A percentile compares a stretch with the other conserved stretches of the same genome.
These are phyloP conservation scores for Cytospora mali DNA, from an alignment of 2,329 filamentous ascomycete genomes.

Conservation along the genomic window DNA sequence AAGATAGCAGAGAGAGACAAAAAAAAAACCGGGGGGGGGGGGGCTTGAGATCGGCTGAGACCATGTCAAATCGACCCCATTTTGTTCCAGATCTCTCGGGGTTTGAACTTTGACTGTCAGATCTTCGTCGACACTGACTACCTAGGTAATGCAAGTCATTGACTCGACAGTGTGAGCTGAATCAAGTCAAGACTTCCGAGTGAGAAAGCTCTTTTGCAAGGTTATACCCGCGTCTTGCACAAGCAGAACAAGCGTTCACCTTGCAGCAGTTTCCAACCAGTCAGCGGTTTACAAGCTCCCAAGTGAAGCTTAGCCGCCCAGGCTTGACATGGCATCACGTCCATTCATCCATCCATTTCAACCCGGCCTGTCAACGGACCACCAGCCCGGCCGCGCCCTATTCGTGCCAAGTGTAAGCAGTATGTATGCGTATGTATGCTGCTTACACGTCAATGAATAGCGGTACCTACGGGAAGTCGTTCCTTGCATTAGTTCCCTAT, in stretches of 20 bases:
- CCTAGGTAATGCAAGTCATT: too few relatives aligned
- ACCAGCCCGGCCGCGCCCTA: background rate
- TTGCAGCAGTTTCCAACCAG: slow-evolving; percentile 5
- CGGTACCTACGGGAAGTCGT: slow-evolving; percentile 6
- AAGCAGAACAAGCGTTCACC: slow-evolving; percentile 10
- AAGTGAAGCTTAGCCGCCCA: background rate
- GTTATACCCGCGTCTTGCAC: background rate
- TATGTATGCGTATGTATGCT: too few relatives aligned
- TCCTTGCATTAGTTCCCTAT: slow-evolving; percentile 17
- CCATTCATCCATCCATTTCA: background rate
- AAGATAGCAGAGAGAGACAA: too few relatives aligned
- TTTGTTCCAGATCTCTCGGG: too few relatives aligned
- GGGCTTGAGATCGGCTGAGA: background rate
- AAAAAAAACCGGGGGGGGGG: too few relatives aligned
- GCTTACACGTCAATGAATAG: background rate
- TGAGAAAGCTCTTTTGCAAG: background rate
- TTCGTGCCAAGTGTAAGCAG: slow-evolving; percentile 7
- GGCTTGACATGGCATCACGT: slow-evolving; percentile 1
- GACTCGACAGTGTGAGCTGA: background rate
- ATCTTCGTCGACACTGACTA: too few relatives aligned
- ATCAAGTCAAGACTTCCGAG: background rate
- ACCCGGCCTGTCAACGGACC: slow-evolving; percentile 4
- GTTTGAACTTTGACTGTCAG: too few relatives aligned
- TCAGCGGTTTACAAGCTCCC: slow-evolving; percentile 5
- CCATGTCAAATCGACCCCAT: background rate